Conservation (phyloP, 768 basidiomycete species). For the Chlorophyllum brunneum region DNA sequence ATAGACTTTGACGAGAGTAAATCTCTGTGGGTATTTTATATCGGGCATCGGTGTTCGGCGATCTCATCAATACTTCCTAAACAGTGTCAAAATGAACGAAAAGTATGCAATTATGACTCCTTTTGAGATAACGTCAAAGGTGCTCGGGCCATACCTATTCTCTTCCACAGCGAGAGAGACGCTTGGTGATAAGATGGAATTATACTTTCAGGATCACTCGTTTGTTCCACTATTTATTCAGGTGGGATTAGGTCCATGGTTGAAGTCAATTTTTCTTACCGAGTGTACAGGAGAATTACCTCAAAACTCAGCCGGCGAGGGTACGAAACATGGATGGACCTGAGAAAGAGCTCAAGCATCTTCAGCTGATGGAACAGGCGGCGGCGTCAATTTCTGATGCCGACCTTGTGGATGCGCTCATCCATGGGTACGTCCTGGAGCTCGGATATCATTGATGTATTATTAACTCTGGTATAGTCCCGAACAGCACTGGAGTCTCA, state of each 20-base stretch:
- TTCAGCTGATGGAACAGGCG: slow-evolving; percentile 82
- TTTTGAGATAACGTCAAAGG: slow-evolving; percentile 85
- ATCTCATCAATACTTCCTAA: background rate
- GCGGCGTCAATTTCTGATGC: slow-evolving; percentile 93
- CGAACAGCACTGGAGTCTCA: slow-evolving; percentile 93
- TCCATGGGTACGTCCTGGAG: slow-evolving; percentile 69
- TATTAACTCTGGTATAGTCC: slow-evolving; percentile 43
- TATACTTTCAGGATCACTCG: slow-evolving; percentile 95
- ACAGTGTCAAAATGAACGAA: slow-evolving; percentile 83
- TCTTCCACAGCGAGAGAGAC: slow-evolving; percentile 77
- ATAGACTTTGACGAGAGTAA: slow-evolving; percentile 95
- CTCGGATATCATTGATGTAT: slow-evolving; percentile 1
- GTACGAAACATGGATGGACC: slow-evolving; percentile 56
- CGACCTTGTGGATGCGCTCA: slow-evolving; percentile 88
- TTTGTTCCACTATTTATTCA: slow-evolving; percentile 96
- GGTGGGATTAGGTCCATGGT: slow-evolving; percentile 33
- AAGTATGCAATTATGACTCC: slow-evolving; percentile 90
- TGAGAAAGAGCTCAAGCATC: slow-evolving; percentile 62
- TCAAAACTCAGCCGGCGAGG: slow-evolving; percentile 74
- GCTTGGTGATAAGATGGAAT: slow-evolving; percentile 87
- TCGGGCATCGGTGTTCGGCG: background rate
- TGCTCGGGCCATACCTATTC: slow-evolving; percentile 91
- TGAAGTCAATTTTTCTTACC: background rate
- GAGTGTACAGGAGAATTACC: slow-evolving; percentile 79
- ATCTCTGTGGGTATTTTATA: slow-evolving; percentile 59